Conservation (phyloP, 2,329 filamentous ascomycete species). For the Orbilia ellipsospora region DNA sequence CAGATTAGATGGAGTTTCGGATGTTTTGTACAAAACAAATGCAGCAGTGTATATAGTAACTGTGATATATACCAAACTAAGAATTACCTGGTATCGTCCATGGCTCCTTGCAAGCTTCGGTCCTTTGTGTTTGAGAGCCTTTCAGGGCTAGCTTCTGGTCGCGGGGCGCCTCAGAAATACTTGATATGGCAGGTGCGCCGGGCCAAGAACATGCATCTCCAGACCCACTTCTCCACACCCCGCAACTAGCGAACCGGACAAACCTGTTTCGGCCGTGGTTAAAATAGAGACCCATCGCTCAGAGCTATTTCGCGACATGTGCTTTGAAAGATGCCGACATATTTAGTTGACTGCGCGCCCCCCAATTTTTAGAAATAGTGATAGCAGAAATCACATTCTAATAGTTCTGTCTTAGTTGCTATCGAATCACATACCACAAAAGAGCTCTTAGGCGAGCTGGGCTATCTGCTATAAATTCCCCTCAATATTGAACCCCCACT, state of each 20-base stretch:
- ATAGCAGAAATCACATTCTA: neutral
- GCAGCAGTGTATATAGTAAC: neutral
- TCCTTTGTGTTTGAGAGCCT: too few relatives aligned
- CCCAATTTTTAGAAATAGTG: neutral
- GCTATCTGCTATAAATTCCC: too few relatives aligned
- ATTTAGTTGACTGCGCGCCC: constrained; percentile 36
- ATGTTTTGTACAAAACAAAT: neutral
- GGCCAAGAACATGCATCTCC: constrained; percentile 26
- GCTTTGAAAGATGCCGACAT: constrained; percentile 41
- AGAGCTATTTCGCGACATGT: constrained; percentile 35
- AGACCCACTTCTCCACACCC: constrained; percentile 39
- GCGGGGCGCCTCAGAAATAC: constrained; percentile 18
- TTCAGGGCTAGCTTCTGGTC: constrained; percentile 1
- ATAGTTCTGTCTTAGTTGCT: neutral
- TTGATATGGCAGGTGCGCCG: constrained; percentile 1
- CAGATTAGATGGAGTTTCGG: constrained; percentile 21
- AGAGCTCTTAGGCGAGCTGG: too few relatives aligned
- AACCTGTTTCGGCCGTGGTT: constrained; percentile 51
- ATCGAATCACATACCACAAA: too few relatives aligned
- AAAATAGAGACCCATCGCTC: constrained; percentile 24
- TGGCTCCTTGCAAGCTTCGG: too few relatives aligned
- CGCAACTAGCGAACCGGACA: constrained; percentile 10
- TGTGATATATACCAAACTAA: too few relatives aligned
- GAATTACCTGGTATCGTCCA: too few relatives aligned
- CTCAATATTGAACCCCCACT: too few relatives aligned